These are phyloP conservation scores for Xylaria intraflava DNA, from an alignment of 495 filamentous ascomycete species.

Conservation along the genomic window DNA sequence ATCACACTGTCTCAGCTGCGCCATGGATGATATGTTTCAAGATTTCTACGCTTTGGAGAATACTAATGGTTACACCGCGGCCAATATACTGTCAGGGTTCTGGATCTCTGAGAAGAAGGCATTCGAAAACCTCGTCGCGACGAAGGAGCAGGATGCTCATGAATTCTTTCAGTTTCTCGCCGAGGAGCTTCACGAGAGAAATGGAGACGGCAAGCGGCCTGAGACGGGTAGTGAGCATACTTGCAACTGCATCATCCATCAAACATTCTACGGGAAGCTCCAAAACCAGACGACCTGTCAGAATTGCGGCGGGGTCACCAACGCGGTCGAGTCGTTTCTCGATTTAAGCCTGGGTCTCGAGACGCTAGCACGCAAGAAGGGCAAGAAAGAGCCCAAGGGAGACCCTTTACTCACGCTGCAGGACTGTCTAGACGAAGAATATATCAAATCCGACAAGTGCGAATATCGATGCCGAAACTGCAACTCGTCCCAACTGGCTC, in stretches of 20 bases:
- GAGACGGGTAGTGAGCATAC: slow-evolving; percentile 52
- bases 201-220: slow-evolving; percentile 49
- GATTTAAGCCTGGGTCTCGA: slow-evolving; percentile 80
- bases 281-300: slow-evolving; percentile 82
- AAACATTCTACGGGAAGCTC: slow-evolving; percentile 80
- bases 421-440: slow-evolving; percentile 73
- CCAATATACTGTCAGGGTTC: slow-evolving; percentile 69
- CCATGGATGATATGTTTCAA: slow-evolving; percentile 83
- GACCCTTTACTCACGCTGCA: slow-evolving; percentile 53
- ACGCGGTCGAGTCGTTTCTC: slow-evolving; percentile 75
- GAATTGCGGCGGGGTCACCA: slow-evolving; percentile 69
- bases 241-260: slow-evolving; percentile 84
- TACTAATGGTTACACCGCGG: slow-evolving; percentile 74
- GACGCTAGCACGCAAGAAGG: slow-evolving; percentile 45
- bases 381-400: slow-evolving; percentile 36
- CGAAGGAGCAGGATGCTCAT: slow-evolving; percentile 89
- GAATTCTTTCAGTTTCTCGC: slow-evolving; percentile 92
- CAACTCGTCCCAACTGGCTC: slow-evolving; percentile 61
- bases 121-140: slow-evolving; percentile 72
- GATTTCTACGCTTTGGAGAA: slow-evolving; percentile 80
- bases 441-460: slow-evolving; percentile 67
- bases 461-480: slow-evolving; percentile 79
- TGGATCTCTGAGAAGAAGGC: slow-evolving; percentile 63
- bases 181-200: slow-evolving; percentile 72
- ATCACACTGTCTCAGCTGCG: slow-evolving; percentile 73